These are phyloP conservation scores for Talaromyces sp. DNA, from an alignment of 2,329 filamentous ascomycete species.

Conservation along the genomic window DNA sequence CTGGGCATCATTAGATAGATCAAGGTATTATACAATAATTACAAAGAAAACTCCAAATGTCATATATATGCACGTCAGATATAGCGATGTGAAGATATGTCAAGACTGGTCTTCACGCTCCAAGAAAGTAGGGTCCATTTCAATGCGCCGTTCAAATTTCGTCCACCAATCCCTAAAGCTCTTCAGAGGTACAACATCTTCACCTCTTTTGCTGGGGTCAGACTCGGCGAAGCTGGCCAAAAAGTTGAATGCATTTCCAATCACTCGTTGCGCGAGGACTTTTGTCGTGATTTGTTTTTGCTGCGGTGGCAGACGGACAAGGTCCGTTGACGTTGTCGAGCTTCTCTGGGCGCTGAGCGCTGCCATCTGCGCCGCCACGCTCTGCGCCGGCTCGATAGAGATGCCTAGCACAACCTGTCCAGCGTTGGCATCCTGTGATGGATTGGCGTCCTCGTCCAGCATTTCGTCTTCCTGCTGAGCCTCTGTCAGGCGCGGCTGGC, in stretches of 20 bases:
- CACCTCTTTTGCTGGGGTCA: constrained; percentile 49
- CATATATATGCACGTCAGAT: neutral
- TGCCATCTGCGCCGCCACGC: constrained; percentile 66
- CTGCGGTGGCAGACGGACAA: constrained; percentile 24
- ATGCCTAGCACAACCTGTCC: constrained; percentile 71
- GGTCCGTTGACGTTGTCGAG: constrained; percentile 21
- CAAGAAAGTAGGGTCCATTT: constrained; percentile 81
- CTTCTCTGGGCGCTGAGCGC: constrained; percentile 41
- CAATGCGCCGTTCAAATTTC: constrained; percentile 86
- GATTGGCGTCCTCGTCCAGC: constrained; percentile 43
- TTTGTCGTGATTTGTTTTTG: constrained; percentile 58
- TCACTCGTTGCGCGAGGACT: constrained; percentile 84
- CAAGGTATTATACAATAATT: constrained; percentile 9
- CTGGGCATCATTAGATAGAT: constrained; percentile 6
- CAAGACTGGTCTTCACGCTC: constrained; percentile 57
- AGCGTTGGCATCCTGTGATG: constrained; percentile 18
- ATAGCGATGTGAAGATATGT: neutral
- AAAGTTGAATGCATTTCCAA: constrained; percentile 96
- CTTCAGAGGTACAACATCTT: constrained; percentile 87
- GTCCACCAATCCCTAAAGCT: constrained; percentile 97
- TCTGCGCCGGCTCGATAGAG: constrained; percentile 68
- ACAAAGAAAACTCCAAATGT: neutral
- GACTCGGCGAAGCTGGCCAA: constrained; percentile 76
- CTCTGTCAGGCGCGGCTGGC: constrained; percentile 21
- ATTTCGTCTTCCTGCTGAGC: constrained; percentile 37